A percentile compares a stretch with the other conserved stretches of the same genome.
These are phyloP conservation scores for Boletus rubescentipes DNA, from an alignment of 768 basidiomycete genomes.

Conservation along the genomic window DNA sequence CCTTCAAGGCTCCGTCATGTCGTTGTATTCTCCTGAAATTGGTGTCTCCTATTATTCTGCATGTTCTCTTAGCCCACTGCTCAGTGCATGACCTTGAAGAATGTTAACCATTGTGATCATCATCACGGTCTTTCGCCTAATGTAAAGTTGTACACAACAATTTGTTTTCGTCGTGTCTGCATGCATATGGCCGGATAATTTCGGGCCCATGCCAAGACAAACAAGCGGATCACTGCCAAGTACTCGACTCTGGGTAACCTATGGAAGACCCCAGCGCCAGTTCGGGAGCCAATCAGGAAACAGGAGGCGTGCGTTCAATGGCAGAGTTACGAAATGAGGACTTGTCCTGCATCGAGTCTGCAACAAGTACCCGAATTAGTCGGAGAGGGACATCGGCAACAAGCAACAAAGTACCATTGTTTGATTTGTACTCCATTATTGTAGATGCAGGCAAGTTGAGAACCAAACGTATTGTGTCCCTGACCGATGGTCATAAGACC, in stretches of 20 bases:
- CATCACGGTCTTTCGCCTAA: neutral
- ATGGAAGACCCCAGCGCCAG: neutral
- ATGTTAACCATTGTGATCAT: conserved; percentile 4
- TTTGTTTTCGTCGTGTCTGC: neutral
- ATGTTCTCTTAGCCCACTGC: neutral
- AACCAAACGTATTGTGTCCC: conserved; percentile 77
- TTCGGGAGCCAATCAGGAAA: conserved; percentile 11
- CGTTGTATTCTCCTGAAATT: conserved; percentile 12
- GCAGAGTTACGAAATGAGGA: conserved; percentile 78
- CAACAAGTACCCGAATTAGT: conserved; percentile 1
- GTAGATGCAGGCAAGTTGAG: conserved; percentile 76
- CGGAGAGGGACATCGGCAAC: neutral
- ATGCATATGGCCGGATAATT: neutral
- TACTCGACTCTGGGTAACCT: neutral
- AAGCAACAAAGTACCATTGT: conserved; percentile 56
- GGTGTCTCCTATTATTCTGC: neutral
- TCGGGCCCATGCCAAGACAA: conserved; percentile 2
- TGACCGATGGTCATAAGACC: conserved; percentile 29
- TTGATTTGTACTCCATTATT: conserved; percentile 93
- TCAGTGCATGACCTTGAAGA: neutral
- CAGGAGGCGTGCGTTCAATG: conserved; percentile 42
- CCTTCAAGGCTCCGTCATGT: neutral
- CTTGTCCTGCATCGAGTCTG: conserved; percentile 88
- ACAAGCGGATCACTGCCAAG: neutral
- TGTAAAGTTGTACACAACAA: conserved; percentile 16